Conservation (phyloP, 768 basidiomycete genomes). For the Panaeolus papilionaceus region DNA sequence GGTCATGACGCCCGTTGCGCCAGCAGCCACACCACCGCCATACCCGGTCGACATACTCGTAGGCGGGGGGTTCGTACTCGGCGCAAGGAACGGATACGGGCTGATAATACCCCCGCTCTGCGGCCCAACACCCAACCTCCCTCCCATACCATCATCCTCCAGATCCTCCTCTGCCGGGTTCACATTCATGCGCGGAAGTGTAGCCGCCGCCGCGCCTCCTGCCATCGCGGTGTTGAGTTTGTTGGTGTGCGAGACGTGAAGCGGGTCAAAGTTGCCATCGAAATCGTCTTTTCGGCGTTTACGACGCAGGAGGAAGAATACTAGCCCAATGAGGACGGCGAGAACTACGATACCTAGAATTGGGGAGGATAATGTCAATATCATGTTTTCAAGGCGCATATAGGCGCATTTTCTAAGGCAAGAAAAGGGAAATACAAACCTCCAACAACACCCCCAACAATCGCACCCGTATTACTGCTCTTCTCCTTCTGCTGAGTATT, state of each 20-base stretch:
- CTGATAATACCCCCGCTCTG: constrained; percentile 33
- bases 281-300: constrained; percentile 33
- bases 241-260: constrained; percentile 24
- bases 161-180: constrained; percentile 15
- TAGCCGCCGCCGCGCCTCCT: constrained; percentile 24
- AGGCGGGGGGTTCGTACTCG: constrained; percentile 12
- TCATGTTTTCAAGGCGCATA: neutral
- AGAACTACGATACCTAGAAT: constrained; percentile 26
- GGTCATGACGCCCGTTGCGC: neutral
- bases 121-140: constrained; percentile 27
- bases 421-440: constrained; percentile 22
- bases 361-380: neutral
- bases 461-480: constrained; percentile 27
- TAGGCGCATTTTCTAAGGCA: neutral
- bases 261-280: constrained; percentile 37
- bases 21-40: neutral
- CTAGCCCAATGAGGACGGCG: constrained; percentile 18
- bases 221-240: constrained; percentile 17
- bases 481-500: neutral
- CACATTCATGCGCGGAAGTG: constrained; percentile 24
- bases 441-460: constrained; percentile 35
- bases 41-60: constrained; percentile 12
- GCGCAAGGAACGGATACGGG: constrained; percentile 28
- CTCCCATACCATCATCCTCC: constrained; percentile 35
- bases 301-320: constrained; percentile 28